A percentile compares a stretch with the other conserved stretches of the same genome.
phyloP scores from a whole-genome alignment of 495 filamentous ascomycete species.

The Penicillium diatomitis region DNA sequence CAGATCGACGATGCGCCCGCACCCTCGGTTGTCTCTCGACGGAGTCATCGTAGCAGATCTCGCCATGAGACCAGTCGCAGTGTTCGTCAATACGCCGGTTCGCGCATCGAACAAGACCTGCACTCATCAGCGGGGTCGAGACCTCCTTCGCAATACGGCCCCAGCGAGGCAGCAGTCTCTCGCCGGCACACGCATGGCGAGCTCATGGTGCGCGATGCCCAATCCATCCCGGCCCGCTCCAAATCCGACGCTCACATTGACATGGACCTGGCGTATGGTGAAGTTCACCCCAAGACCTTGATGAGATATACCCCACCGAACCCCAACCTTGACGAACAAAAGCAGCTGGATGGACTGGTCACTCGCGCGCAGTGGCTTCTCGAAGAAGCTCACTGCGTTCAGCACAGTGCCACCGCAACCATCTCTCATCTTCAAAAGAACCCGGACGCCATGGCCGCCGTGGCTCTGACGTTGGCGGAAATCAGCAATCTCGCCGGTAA shows the following conservation, averaged over 20 bases:
- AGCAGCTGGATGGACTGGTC: slow-evolving; percentile 55
- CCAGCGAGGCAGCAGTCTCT: slow-evolving; percentile 23
- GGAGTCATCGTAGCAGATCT: slow-evolving; percentile 22
- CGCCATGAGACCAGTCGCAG: slow-evolving; percentile 26
- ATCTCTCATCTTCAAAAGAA: slow-evolving; percentile 84
- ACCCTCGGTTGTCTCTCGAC: slow-evolving; percentile 36
- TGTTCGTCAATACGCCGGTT: slow-evolving; percentile 15
- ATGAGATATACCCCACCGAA: slow-evolving; percentile 25
- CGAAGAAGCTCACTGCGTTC: slow-evolving; percentile 78
- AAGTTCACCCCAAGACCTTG: slow-evolving; percentile 32
- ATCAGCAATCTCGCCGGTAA: slow-evolving; percentile 74
- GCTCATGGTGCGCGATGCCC: slow-evolving; percentile 20
- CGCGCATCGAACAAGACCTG: slow-evolving; percentile 29
- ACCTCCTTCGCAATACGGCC: slow-evolving; percentile 13
- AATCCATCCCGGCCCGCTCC: slow-evolving; percentile 25
- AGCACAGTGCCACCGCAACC: slow-evolving; percentile 71
- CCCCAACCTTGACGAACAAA: slow-evolving; percentile 36
- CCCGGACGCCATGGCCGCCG: slow-evolving; percentile 88
- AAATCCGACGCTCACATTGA: slow-evolving; percentile 58
- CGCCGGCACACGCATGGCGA: slow-evolving; percentile 41
- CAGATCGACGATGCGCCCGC: slow-evolving; percentile 44
- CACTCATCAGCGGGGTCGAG: slow-evolving; percentile 11
- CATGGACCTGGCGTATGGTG: slow-evolving; percentile 82
- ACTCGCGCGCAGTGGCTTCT: slow-evolving; percentile 60
- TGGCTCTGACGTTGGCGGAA: slow-evolving; percentile 86